Percentiles rank a stretch among this genome's conserved stretches.
phyloP scores from a whole-genome alignment of 2,329 filamentous ascomycete genomes.

The Calonectria multiphialidica region DNA sequence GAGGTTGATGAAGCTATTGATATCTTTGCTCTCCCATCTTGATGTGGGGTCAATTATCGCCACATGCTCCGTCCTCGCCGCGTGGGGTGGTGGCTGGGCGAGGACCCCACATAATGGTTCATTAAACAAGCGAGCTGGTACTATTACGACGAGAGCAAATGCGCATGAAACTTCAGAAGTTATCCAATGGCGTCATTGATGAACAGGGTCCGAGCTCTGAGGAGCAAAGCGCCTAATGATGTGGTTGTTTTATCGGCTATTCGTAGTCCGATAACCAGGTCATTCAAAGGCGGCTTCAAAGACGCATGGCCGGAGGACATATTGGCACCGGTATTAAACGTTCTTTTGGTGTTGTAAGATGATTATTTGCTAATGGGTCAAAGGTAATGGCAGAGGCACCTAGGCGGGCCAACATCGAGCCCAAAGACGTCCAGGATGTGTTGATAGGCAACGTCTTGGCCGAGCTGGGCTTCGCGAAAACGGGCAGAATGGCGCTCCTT shows the following conservation, averaged over 20 bases:
- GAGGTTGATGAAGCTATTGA: background rate
- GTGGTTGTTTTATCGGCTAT: background rate
- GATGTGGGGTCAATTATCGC: background rate
- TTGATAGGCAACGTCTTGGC: background rate
- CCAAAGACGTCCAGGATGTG: background rate
- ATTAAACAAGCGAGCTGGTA: background rate
- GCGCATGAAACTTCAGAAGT: too few species aligned
- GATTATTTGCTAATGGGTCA: background rate
- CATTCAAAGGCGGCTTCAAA: conserved; percentile 1
- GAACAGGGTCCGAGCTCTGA: background rate
- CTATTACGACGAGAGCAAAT: too few species aligned
- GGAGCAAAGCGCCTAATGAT: background rate
- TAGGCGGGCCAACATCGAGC: background rate
- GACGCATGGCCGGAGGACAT: background rate
- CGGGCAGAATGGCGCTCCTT: background rate
- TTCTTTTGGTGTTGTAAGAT: background rate
- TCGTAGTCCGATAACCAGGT: background rate
- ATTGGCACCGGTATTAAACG: background rate
- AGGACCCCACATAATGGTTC: background rate
- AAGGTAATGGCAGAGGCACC: background rate
- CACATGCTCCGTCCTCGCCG: background rate
- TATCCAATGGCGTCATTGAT: background rate
- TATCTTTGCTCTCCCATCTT: background rate
- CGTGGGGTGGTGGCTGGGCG: background rate
- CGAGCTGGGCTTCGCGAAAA: background rate